Evolutionary conservation across 352 stramenopile species (phyloP), one percentile per base, ranked within the genome.

Genomic region (Thraustochytrium striatum): DNA sequence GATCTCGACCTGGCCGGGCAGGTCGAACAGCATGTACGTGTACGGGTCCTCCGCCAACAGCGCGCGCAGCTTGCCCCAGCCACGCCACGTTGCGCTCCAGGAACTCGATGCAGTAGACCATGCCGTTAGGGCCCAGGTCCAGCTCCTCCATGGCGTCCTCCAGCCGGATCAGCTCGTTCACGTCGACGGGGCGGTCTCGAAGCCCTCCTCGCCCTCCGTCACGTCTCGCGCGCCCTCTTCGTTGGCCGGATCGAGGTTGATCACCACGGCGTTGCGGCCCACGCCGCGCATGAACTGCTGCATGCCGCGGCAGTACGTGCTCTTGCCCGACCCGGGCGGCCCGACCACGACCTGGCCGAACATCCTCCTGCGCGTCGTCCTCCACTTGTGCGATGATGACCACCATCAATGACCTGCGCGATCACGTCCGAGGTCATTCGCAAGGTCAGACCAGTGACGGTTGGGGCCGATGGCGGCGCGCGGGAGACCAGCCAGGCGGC

Each of bases 51-150:
- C 87, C 82, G 41, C 91, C 81, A 52, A 59, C 55, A n/a, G 88
- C 87, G 75, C 96, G 11, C 70, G n/a, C 38, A 97, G 83, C 65
- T 89, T 61, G 41, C 98, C 93, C 72, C 11, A 99, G 87, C 97
- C 97, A 99, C 80, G 99, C 95, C 69, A 98, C 92, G 86, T 99
- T 98, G 62, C 97, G 86, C 57, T 98, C 84, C 11, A 99, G 90
- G 85, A 98, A 99, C 85, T 99, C 94, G 94, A 99, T 98, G 84
- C 97, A 99, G 83, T 99, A 99, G 16, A 99, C 89, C 13, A 99
- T 86, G 13, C 89, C 92, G 84, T 99, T 99, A 0, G 96, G 96
- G 7, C 96, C 96, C 1, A 98, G 88, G 44, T 93, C 87, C 38
- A 98, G 85, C 85, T 98, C 88, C 59, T 95, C 89, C 90, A 95